Percentiles rank a stretch among this genome's conserved stretches.
phyloP scores from a whole-genome alignment of 176 grass and related monocot species.

The Raddia distichophylla region DNA sequence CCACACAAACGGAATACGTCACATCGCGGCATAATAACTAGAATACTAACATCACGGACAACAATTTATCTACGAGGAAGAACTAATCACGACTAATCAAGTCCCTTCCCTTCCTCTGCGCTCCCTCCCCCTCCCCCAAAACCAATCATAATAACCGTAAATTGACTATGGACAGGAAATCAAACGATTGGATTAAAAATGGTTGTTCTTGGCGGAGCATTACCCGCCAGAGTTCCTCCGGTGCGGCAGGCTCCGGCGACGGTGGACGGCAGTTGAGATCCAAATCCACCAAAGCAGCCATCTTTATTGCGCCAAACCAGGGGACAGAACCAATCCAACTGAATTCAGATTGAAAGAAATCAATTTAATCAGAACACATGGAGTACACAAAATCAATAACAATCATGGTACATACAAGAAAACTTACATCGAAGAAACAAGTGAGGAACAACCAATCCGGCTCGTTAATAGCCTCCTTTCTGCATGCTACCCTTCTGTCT shows the following conservation, averaged over 20 bases:
- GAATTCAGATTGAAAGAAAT: slow-evolving; percentile 15
- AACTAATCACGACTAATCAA: not conserved
- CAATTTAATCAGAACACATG: not conserved
- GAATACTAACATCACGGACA: not conserved
- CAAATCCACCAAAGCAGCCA: slow-evolving; percentile 41
- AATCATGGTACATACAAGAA: not conserved
- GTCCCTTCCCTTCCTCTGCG: too few species aligned
- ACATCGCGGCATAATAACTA: not conserved
- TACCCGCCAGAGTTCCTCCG: slow-evolving; percentile 12
- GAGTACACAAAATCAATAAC: not conserved
- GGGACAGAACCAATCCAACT: not conserved
- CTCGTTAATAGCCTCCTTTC: slow-evolving; percentile 10
- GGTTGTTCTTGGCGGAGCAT: slow-evolving; percentile 12
- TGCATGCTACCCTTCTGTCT: not conserved
- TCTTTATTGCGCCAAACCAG: not conserved
- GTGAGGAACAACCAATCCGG: not conserved
- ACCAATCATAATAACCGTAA: not conserved
- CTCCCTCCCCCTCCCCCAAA: too few species aligned
- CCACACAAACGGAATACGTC: not conserved
- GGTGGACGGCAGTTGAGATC: slow-evolving; percentile 37
- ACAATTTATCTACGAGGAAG: not conserved
- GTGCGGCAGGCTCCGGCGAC: slow-evolving; percentile 25
- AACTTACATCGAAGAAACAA: not conserved
- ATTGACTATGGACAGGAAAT: slow-evolving; percentile 12
- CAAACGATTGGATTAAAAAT: not conserved